Evolutionary conservation across 2,329 filamentous ascomycete genomes (phyloP).

Genomic region (Colletotrichum sp.): DNA sequence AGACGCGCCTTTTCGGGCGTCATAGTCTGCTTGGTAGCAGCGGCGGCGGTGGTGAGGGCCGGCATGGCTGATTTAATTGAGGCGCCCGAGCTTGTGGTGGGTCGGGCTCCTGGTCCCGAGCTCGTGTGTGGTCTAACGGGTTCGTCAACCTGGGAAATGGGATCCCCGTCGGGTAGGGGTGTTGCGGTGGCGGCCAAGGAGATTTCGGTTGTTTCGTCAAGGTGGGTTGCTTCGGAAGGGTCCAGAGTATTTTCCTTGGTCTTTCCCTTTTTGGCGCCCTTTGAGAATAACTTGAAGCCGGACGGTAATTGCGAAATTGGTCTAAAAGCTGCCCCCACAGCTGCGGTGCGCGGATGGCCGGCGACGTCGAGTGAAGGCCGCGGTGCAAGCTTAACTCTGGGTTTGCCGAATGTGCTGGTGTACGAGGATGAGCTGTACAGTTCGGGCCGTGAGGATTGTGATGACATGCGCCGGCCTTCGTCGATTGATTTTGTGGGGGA

Average conservation of each 20-base stretch:
- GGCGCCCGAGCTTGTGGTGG: constrained; percentile 50
- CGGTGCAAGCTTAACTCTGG: constrained; percentile 89
- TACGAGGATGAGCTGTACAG: constrained; percentile 55
- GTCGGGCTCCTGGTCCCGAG: constrained; percentile 31
- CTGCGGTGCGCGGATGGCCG: constrained; percentile 57
- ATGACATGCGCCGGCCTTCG: constrained; percentile 51
- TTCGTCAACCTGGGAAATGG: constrained; percentile 29
- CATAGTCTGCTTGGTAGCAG: constrained; percentile 58
- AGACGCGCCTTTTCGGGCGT: constrained; percentile 89
- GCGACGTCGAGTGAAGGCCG: constrained; percentile 75
- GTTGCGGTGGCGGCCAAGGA: constrained; percentile 36
- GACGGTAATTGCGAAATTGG: constrained; percentile 82
- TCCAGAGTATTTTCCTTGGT: constrained; percentile 35
- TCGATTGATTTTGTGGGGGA: constrained; percentile 52
- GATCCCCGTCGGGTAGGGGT: constrained; percentile 37
- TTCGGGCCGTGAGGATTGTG: constrained; percentile 58
- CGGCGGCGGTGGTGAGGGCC: constrained; percentile 35
- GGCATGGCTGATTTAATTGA: constrained; percentile 44
- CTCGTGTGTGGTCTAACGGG: constrained; percentile 36
- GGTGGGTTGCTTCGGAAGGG: constrained; percentile 31
- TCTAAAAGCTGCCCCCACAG: constrained; percentile 57
- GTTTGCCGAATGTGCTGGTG: constrained; percentile 57
- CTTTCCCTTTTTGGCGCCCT: constrained; percentile 58
- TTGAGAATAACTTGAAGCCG: constrained; percentile 75
- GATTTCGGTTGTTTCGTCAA: constrained; percentile 41